Evolutionary conservation across 2,329 filamentous ascomycete genomes (phyloP).

Genomic region (Cladosporium halotolerans): DNA sequence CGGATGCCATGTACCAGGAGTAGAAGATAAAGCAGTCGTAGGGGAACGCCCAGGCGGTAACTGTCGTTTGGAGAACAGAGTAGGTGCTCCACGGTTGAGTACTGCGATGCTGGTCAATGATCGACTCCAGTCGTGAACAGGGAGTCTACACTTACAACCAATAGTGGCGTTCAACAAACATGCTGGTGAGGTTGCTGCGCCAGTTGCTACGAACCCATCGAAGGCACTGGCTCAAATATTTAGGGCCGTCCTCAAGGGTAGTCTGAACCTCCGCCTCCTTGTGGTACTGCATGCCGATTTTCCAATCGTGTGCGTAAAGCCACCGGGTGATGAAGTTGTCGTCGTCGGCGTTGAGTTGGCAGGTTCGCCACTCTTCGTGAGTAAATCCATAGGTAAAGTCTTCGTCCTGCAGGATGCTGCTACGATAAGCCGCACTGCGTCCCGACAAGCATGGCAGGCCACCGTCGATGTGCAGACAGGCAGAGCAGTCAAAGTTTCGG

Average conservation of each 20-base stretch:
- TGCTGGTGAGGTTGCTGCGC: constrained; percentile 90
- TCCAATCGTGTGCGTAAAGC: constrained; percentile 87
- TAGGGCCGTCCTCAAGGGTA: constrained; percentile 79
- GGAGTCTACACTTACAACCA: constrained; percentile 63
- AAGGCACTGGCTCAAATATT: constrained; percentile 88
- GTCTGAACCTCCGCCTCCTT: constrained; percentile 86
- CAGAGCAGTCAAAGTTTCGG: constrained; percentile 93
- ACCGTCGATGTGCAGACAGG: constrained; percentile 89
- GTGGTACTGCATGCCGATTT: constrained; percentile 93
- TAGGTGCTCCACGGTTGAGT: constrained; percentile 92
- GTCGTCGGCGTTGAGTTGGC: constrained; percentile 90
- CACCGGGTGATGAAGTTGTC: constrained; percentile 98
- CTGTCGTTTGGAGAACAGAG: constrained; percentile 83
- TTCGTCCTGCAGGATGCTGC: constrained; percentile 76
- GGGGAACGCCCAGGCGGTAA: constrained; percentile 78
- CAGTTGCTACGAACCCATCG: constrained; percentile 97
- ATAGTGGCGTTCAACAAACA: constrained; percentile 76
- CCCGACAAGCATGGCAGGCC: constrained; percentile 96
- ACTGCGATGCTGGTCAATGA: constrained; percentile 40
- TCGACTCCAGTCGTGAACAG: constrained; percentile 15
- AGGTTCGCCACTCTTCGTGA: constrained; percentile 81
- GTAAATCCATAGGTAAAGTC: constrained; percentile 85
- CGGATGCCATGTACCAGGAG: constrained; percentile 63
- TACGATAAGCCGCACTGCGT: constrained; percentile 85
- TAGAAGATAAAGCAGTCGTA: constrained; percentile 69